Evolutionary conservation across 768 basidiomycete genomes (phyloP), one percentile per base, ranked within the genome.

Genomic region (Lentinula lateritia): DNA sequence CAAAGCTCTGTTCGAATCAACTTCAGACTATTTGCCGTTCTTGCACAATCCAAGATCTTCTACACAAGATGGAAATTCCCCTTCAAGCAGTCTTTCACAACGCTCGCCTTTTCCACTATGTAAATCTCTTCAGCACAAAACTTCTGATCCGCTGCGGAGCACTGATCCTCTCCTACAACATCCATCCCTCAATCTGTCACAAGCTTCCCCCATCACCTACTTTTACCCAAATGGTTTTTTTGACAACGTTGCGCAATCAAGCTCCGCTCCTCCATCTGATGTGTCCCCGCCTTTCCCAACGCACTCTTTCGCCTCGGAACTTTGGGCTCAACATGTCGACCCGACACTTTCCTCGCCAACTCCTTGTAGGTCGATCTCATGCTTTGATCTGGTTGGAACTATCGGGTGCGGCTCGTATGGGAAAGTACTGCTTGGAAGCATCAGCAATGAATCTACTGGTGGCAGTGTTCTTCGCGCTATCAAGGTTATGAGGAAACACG

Each of bases 371-470:
- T 64, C 60, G 41, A 58, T 64, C 12, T 64, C 63, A n/a, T 58
- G 32, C 18, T 64, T 61, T 42, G 56, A 61, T 23, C 52, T 64
- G 46, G 28, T 64, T 34, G 71, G 64, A 20, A 65, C 63, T 8
- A 59, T 72, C 18, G 71, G 67, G 10, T 63, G 59, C 48, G 72
- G 72, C 5, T 66, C 67, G 8, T 67, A 69, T 53, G 69, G 70
- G 7, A 69, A 67, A 62, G 68, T 72, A 5, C 45, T 72, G 1
- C 60, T 72, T 34, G 70, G 63, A 4, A 63, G 60, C 42, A 50
- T 63, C 12, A 62, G 60, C 8, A 63, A 62, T 10, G 41, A 53
- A 32, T 36, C 39, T 5, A 39, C 63, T 9, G 50, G 54, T 9
- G 36, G 10, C 34, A 48, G 53, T 32, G 41, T 62, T 20, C 50